Conservation (phyloP, 305 asterid species). For the Stenogyne calaminthoides region DNA sequence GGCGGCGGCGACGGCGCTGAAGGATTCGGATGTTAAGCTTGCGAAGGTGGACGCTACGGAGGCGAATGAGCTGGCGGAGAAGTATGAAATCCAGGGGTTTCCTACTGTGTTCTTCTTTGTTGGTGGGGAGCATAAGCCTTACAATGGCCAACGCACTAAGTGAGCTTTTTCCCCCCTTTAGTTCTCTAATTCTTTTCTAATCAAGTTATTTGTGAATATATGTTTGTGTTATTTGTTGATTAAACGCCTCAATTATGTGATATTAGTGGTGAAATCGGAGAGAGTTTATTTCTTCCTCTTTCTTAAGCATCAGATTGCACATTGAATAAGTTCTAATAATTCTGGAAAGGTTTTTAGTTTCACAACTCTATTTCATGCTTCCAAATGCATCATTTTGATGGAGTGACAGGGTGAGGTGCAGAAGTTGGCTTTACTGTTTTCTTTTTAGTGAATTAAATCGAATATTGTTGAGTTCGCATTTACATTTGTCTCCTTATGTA, state of each 20-base stretch:
- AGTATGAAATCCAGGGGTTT: conserved; percentile 75
- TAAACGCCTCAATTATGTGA: neutral
- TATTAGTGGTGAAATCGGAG: neutral
- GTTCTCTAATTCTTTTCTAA: neutral
- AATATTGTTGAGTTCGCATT: neutral
- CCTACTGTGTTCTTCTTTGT: conserved; percentile 71
- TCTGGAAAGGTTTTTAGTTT: neutral
- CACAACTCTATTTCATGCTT: neutral
- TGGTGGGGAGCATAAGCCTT: conserved; percentile 69
- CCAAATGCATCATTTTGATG: conserved; percentile 7
- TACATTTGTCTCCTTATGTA: neutral
- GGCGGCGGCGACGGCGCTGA: conserved; percentile 78
- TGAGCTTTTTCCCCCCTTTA: conserved; percentile 37
- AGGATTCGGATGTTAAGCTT: conserved; percentile 55
- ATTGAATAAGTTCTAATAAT: neutral
- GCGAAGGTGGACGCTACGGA: conserved; percentile 80
- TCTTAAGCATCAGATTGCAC: conserved; percentile 8
- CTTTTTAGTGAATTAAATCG: neutral
- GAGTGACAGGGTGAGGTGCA: neutral
- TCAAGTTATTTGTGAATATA: neutral
- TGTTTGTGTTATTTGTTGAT: conserved; percentile 14
- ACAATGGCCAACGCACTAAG: conserved; percentile 76
- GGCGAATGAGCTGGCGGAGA: conserved; percentile 71
- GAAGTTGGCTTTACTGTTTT: neutral
- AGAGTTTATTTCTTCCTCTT: neutral